Evolutionary conservation across 768 basidiomycete species (phyloP).

Genomic region (Macrolepiota albuminosa): DNA sequence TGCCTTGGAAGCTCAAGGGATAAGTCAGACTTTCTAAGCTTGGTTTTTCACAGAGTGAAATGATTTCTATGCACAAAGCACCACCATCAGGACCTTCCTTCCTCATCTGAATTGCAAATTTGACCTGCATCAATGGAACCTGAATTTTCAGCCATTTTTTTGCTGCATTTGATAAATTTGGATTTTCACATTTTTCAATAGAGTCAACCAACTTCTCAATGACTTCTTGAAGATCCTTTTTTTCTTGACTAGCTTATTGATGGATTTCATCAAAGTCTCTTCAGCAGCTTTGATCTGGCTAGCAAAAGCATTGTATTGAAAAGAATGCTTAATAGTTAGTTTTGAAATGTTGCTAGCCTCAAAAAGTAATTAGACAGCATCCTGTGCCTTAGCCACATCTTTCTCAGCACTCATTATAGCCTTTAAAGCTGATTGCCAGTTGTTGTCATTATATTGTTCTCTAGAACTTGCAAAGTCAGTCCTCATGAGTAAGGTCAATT

Average conservation of each 20-base stretch:
- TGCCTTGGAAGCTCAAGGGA: background rate
- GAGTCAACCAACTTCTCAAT: background rate
- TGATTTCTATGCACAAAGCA: background rate
- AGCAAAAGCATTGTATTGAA: background rate
- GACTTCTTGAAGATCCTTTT: background rate
- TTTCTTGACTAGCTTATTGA: background rate
- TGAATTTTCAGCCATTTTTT: background rate
- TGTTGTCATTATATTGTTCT: background rate
- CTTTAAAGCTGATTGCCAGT: background rate
- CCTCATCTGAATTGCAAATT: background rate
- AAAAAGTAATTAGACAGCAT: no score
- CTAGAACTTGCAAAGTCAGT: background rate
- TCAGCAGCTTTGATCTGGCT: background rate
- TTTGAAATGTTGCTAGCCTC: no score
- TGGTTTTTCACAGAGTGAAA: constrained; percentile 4
- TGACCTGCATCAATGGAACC: background rate
- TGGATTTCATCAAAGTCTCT: background rate
- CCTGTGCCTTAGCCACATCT: background rate
- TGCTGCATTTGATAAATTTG: background rate
- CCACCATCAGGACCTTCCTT: background rate
- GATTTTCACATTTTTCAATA: background rate
- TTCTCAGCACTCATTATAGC: background rate
- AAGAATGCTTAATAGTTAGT: background rate
- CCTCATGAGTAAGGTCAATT: background rate
- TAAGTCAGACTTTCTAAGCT: background rate